phyloP scores from a whole-genome alignment of 495 filamentous ascomycete genomes.

The Thozetella sp. region DNA sequence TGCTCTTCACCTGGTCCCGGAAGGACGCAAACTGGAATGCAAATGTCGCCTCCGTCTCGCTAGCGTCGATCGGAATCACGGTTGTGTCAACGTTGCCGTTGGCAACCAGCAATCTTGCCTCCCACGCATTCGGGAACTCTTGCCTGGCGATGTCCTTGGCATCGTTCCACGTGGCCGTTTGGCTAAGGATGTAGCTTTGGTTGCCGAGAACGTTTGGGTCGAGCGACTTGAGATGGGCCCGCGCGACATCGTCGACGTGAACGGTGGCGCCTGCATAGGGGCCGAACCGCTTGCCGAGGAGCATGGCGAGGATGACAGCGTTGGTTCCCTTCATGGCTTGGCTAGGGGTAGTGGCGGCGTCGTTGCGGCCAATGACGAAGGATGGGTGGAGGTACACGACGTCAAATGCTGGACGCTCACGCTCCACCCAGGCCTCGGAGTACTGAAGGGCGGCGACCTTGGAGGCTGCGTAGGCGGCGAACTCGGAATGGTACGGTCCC shows the following conservation, averaged over 20 bases:
- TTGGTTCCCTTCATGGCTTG: conserved; percentile 37
- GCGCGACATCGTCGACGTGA: conserved; percentile 45
- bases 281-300: conserved; percentile 30
- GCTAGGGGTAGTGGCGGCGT: conserved; percentile 30
- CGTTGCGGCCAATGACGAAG: conserved; percentile 44
- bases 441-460: conserved; percentile 42
- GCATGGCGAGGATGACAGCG: conserved; percentile 30
- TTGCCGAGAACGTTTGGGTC: conserved; percentile 36
- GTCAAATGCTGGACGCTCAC: conserved; percentile 42
- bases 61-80: conserved; percentile 39
- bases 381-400: conserved; percentile 47
- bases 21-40: conserved; percentile 45
- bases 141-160: conserved; percentile 34
- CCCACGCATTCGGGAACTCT: conserved; percentile 41
- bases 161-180: conserved; percentile 44
- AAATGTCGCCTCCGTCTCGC: conserved; percentile 43
- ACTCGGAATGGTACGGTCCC: conserved; percentile 36
- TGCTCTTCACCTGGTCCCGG: conserved; percentile 48
- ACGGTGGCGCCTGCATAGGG: conserved; percentile 32
- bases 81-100: conserved; percentile 35
- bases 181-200: conserved; percentile 35
- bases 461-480: conserved; percentile 38
- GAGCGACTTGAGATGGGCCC: conserved; percentile 40
- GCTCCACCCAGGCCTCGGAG: conserved; percentile 39
- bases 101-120: conserved; percentile 33